Conservation (phyloP, 192 early-diverging fungal species). For the Gryganskiella cystojenkinii region DNA sequence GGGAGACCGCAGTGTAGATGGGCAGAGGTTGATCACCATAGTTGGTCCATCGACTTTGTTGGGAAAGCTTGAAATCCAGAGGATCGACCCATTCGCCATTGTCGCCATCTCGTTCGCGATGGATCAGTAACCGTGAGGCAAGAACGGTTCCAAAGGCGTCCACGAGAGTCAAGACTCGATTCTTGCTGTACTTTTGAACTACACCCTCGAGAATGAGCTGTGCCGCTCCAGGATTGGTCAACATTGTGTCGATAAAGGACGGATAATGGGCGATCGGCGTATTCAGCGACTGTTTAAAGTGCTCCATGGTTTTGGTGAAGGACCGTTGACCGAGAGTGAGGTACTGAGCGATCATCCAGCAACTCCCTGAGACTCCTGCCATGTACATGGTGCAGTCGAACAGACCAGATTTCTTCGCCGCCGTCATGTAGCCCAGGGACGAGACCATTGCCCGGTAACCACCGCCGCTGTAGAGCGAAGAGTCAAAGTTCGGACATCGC, state of each 20-base stretch:
- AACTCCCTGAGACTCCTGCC: constrained; percentile 71
- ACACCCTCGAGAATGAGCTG: constrained; percentile 56
- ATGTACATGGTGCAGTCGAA: constrained; percentile 79
- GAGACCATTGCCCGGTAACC: constrained; percentile 88
- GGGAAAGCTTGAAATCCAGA: constrained; percentile 64
- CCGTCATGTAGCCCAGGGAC: constrained; percentile 71
- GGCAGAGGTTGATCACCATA: constrained; percentile 76
- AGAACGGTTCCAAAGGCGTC: constrained; percentile 71
- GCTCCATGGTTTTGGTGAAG: constrained; percentile 43
- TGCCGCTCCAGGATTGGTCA: constrained; percentile 53
- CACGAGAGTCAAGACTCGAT: constrained; percentile 54
- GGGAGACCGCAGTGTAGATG: constrained; percentile 80
- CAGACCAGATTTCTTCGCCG: constrained; percentile 71
- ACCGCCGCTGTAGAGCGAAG: constrained; percentile 66
- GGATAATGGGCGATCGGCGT: constrained; percentile 38
- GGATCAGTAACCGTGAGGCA: constrained; percentile 55
- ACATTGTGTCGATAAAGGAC: constrained; percentile 38
- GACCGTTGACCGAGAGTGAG: constrained; percentile 55
- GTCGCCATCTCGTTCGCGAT: constrained; percentile 39
- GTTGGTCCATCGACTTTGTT: constrained; percentile 63
- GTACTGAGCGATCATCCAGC: constrained; percentile 68
- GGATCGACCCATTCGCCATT: constrained; percentile 52
- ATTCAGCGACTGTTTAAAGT: constrained; percentile 34
- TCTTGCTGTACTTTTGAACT: constrained; percentile 46
- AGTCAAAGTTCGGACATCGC: too few species aligned